Evolutionary conservation across 2,329 filamentous ascomycete genomes (phyloP).

Genomic region (Gnomoniopsis sp.): DNA sequence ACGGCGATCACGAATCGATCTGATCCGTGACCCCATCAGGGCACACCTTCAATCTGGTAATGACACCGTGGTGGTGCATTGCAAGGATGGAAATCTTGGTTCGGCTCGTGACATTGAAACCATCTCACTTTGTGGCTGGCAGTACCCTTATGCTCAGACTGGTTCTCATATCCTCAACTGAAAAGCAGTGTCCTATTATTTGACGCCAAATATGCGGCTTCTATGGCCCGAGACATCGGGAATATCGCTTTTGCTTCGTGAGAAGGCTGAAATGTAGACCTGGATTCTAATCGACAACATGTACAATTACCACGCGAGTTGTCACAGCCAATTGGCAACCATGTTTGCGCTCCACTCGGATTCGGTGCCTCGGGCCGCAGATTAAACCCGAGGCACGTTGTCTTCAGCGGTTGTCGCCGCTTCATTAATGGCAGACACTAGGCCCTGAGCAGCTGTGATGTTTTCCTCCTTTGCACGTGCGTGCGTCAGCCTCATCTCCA

Average conservation of each 20-base stretch:
- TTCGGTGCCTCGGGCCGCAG: not conserved
- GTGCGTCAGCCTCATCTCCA: slow-evolving; percentile 42
- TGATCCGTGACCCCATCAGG: too few species aligned
- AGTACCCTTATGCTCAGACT: not conserved
- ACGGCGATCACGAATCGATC: too few species aligned
- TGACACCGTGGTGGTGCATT: too few species aligned
- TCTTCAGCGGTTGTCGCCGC: slow-evolving; percentile 8
- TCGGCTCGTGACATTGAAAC: too few species aligned
- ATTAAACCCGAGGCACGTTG: not conserved
- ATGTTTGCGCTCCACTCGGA: not conserved
- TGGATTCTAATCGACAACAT: not conserved
- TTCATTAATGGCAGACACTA: not conserved
- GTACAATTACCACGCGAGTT: not conserved
- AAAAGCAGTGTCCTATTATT: too few species aligned
- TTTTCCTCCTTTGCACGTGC: not conserved
- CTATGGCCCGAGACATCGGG: too few species aligned
- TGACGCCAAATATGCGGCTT: too few species aligned
- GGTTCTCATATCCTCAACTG: too few species aligned
- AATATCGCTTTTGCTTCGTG: not conserved
- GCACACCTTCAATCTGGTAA: too few species aligned
- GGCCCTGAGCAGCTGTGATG: not conserved
- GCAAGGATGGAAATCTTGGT: too few species aligned
- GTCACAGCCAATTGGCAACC: not conserved
- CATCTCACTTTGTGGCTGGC: not conserved
- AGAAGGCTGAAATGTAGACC: not conserved